Evolutionary conservation across 2,329 filamentous ascomycete species (phyloP).

Genomic region (Parafenestella ontariensis): DNA sequence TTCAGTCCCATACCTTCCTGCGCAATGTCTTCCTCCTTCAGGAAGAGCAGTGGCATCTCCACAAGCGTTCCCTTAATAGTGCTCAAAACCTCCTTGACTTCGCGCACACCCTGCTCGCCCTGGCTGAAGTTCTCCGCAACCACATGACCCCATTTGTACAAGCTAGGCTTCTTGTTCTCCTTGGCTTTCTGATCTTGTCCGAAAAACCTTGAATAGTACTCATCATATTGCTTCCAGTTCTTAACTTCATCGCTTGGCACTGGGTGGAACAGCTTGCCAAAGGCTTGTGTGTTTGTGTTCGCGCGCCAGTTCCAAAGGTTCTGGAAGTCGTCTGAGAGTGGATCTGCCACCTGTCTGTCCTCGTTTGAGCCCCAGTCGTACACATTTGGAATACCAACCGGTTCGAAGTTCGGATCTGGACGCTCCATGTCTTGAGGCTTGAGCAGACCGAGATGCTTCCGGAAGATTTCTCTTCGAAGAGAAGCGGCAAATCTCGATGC

Average conservation of each 20-base stretch:
- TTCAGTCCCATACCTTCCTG: constrained; percentile 73
- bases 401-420: constrained; percentile 64
- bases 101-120: constrained; percentile 52
- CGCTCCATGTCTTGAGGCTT: constrained; percentile 73
- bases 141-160: constrained; percentile 86
- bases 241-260: constrained; percentile 73
- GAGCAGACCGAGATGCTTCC: constrained; percentile 88
- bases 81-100: constrained; percentile 73
- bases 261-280: constrained; percentile 80
- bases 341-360: constrained; percentile 72
- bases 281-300: constrained; percentile 78
- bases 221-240: constrained; percentile 76
- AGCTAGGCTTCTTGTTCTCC: constrained; percentile 56
- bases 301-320: constrained; percentile 77
- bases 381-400: constrained; percentile 62
- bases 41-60: constrained; percentile 90
- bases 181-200: constrained; percentile 52
- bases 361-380: constrained; percentile 58
- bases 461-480: constrained; percentile 84
- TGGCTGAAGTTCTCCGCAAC: constrained; percentile 62
- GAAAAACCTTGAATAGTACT: constrained; percentile 74
- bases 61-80: constrained; percentile 68
- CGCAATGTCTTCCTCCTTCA: constrained; percentile 85
- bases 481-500: constrained; percentile 80
- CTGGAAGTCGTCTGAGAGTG: constrained; percentile 72